Base-by-base conservation (phyloP, 805 yeast species). In the Lachancea sp. region DNA sequence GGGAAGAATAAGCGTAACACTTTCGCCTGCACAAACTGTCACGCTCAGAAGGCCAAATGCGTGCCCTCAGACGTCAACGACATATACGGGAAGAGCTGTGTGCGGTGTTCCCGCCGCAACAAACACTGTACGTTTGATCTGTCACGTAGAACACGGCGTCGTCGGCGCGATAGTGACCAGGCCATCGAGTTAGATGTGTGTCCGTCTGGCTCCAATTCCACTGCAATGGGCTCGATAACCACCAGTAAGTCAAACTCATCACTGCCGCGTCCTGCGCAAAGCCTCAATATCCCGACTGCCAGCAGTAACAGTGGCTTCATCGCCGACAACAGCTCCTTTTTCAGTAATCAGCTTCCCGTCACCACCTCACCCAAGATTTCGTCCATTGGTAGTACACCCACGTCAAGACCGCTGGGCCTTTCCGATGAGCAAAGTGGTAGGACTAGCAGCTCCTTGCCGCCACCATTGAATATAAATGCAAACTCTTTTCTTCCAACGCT, bases 31-130 rank as follows among this genome's bases (percentile, higher is more conserved):
- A 57, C 58, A 2, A 53, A 57, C 36, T 89, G 97, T 59, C 95
- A 91, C 56, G 62, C 85, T 0, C 71, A 87, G 41, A 89, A 89
- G 58, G 96, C 89, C 29, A 79, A 83, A 54, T 89, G 97, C 63
- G 78, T 83, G 7, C 93, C 95, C 0, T 70, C 82, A 62, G 70
- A 34, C 45, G 30, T 42, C 5, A 44, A 55, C 29, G 59, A 69
- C 26, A 75, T 81, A 47, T 80, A 81, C 9, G 62, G 70, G 2
- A 80, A 83, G 2, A 78, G 90, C 0, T 89, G 97, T 64, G 66
- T 75, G 11, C 71, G 96, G 35, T 89, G 97, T 58, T 50, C 75
- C 19, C 84, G 79, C 59, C 71, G 82, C 25, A 73, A 75, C 34
- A 71, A 79, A 50, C 63, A 62, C 29, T 89, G 97, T 65, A 81